phyloP scores from a whole-genome alignment of 2,329 filamentous ascomycete species.

The Phaeophleospora eucalypticola region DNA sequence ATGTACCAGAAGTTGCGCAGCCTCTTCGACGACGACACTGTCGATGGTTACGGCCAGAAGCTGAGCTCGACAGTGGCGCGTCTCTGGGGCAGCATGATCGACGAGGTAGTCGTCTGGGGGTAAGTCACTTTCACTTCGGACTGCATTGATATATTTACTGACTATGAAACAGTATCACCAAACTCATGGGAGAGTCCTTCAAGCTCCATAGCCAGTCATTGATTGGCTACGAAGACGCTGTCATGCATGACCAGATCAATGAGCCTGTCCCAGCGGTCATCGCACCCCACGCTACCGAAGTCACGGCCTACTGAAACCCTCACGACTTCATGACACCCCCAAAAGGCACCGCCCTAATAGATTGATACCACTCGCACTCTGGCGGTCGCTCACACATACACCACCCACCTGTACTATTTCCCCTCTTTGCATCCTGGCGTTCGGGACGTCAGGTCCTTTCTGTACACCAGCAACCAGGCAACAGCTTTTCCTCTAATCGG shows the following conservation, averaged over 20 bases:
- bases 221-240: slow-evolving; percentile 85
- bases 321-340: slow-evolving; percentile 22
- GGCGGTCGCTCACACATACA: slow-evolving; percentile 8
- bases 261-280: slow-evolving; percentile 20
- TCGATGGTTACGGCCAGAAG: slow-evolving; percentile 74
- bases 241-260: slow-evolving; percentile 40
- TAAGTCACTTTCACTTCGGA: slow-evolving; percentile 53
- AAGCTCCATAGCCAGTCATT: slow-evolving; percentile 93
- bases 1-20: slow-evolving; percentile 93
- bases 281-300: slow-evolving; percentile 28
- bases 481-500: slow-evolving; percentile 10
- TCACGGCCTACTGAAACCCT: slow-evolving; percentile 29
- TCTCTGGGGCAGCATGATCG: slow-evolving; percentile 96
- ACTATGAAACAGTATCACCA: slow-evolving; percentile 66
- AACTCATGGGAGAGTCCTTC: slow-evolving; percentile 97
- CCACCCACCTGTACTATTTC: slow-evolving; percentile 8
- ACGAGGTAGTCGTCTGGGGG: slow-evolving; percentile 99
- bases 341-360: slow-evolving; percentile 11
- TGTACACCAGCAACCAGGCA: slow-evolving; percentile 10
- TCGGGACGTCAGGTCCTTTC: slow-evolving; percentile 2
- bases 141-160: slow-evolving; percentile 5
- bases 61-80: slow-evolving; percentile 92
- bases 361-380: slow-evolving; percentile 16
- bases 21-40: slow-evolving; percentile 85
- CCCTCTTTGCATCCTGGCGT: slow-evolving; percentile 9